Evolutionary conservation across 306 rosid species (phyloP), one percentile per base, ranked within the genome.

Genomic region (Acacia confusa): DNA sequence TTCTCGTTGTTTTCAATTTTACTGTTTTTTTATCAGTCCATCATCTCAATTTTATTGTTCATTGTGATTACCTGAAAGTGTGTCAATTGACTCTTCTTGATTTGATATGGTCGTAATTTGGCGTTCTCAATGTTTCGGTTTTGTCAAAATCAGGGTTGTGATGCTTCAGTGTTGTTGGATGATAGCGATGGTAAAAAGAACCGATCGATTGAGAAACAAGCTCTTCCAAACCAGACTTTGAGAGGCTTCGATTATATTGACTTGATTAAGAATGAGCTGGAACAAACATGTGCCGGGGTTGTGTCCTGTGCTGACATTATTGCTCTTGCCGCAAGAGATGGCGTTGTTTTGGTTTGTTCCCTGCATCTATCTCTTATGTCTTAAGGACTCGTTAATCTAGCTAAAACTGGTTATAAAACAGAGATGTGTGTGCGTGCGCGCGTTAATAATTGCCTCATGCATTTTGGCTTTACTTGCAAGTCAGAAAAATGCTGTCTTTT

Each of bases 161-260:
- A 89, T 78, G 92, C 92, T 60, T 89, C 92, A n/a, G 44, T 86
- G 75, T 79, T 89, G 64, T 81, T 86, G 87, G 96, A 95, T 82
- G 90, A 85, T 64, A 88, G 86, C 72, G 25, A 81, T 58, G 87
- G 86, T 44, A 76, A 84, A 36, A 32, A 19, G 44, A 90, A 80
- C 84, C 70, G 47, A 48, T 78, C 97, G 0, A 69, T 69, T 72
- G 97, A 94, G 88, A 94, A 82, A 88, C 87, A 87, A 72, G 97
- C 98, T n/a, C 50, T 85, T n/a, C 98, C 98, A 3, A 94, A 94
- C 78, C 87, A 82, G 76, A 82, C 82, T 24, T 72, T 89, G 83
- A 85, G 53, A 79, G 92, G 88, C 34, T 89, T 89, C 73, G 90
- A 89, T 74, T 50, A 75, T 75, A 83, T 89, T 76, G 92, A 86